Base-by-base conservation (phyloP, 2,329 filamentous ascomycete genomes). In the Blumeriella jaapii region DNA sequence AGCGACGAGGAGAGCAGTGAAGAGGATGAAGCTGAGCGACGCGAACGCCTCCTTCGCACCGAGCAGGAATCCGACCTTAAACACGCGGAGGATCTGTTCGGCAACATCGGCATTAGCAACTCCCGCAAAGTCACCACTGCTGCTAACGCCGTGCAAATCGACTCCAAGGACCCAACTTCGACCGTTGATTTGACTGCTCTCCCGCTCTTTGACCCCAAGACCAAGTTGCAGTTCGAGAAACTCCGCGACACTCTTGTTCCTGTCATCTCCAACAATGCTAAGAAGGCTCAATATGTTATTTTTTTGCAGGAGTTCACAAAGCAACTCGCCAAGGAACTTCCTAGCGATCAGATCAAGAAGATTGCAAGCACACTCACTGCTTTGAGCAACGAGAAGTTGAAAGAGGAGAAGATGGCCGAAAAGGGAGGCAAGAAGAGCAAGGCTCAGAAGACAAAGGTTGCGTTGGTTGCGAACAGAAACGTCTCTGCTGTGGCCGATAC, bases 391-490 rank as follows among this genome's bases (percentile, higher is more conserved):
- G 91, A 96, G 73, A 95, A 93, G 71, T 80, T 96, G 80, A 93
- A 86, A 68, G 87, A 95, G 61, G 91, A 98, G 71, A 95, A 96
- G 71, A 78, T 80, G 3, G 75, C 83, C 3, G 85, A 94, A 47
- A 95, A 94, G 69, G 78, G 83, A 36, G 83, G 80, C 54, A 98
- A 96, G 82, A 98, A 96, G 76, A 77, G 69, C 51, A 96, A 96
- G 73, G 87, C 87, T 4, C 82, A 84, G 43, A 96, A 96, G 76
- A 93, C 82, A 24, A 98, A 98, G 76, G 75, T 82, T 12, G 79
- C 75, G 5, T 67, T 96, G 31, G 81, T 82, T 36, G 76, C 82
- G 40, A 64, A 55, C 62, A 68, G 63, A 58, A 69, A 61, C 59
- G 52, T 57, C 51, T 61, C 68, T 50, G 68, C 68, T 45, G 62